Evolutionary conservation across 2,329 filamentous ascomycete genomes (phyloP), one percentile per base, ranked within the genome.

Genomic region (Pseudogymnoascus sp.): DNA sequence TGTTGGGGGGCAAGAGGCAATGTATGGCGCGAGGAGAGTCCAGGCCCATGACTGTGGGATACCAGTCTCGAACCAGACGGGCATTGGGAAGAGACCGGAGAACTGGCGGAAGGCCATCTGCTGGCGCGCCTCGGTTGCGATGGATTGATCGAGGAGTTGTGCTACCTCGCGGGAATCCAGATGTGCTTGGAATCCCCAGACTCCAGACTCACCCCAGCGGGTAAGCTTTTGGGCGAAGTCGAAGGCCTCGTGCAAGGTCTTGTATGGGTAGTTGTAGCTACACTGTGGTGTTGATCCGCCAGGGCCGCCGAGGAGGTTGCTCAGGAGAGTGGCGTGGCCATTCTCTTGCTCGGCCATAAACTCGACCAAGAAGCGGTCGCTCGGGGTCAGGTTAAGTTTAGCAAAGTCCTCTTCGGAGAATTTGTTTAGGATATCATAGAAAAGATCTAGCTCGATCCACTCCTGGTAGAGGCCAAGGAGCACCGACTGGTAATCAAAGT

Each of bases 171-270:
- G 86, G 0, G 87, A 86, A 73, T 93, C 84, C 54, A 94, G 79
- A 69, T 94, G 90, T 58, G 85, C 81, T 65, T 92, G 77, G 76
- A 93, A 94, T 0, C 90, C 89, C 75, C 89, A 92, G 1, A 92
- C 89, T 54, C 89, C 88, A 9, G 86, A 82, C 72, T 94, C 90
- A 57, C 89, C 89, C 74, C 83, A 91, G 35, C 89, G 86, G 1
- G 90, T 94, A n/a, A 94, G 75, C 74, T 92, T 92, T 75, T 93
- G 89, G 73, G 84, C 86, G 76, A 94, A 94, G 76, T 94, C 90
- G 68, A 94, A 78, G 70, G 85, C 93, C 73, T 94, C 89, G 60
- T 80, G 82, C 0, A 93, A 85, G 33, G 84, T 92, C 61, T 77
- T 83, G 70, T 85, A 89, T 1, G 90, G 90, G 71, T 94, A 94